Percentiles rank a stretch among this genome's conserved stretches.
Conservation (phyloP, 2,329 filamentous ascomycete genomes). For the Talaromyces sp. region DNA sequence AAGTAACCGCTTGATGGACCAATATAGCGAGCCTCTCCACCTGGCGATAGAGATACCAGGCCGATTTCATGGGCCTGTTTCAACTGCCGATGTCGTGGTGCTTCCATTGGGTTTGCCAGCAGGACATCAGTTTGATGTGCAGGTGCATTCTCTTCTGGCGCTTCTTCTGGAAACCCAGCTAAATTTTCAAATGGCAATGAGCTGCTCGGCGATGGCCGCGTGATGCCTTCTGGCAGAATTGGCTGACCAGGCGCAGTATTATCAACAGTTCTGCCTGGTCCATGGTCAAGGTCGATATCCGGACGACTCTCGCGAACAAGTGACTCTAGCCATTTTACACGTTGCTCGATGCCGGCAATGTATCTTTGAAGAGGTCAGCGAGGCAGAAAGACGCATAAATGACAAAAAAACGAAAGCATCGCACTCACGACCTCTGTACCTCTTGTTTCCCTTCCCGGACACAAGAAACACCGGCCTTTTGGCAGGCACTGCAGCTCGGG, state of each 20-base stretch:
- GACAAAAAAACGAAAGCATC: not conserved
- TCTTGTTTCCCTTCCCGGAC: constrained; percentile 42
- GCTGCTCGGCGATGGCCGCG: not conserved
- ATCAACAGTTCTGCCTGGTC: constrained; percentile 8
- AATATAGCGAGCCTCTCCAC: constrained; percentile 46
- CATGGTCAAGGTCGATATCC: constrained; percentile 34
- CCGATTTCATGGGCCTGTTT: constrained; percentile 47
- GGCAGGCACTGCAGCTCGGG: constrained; percentile 40
- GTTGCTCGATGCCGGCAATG: constrained; percentile 33
- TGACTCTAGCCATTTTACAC: constrained; percentile 44
- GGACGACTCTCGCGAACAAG: constrained; percentile 39
- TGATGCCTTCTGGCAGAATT: not conserved
- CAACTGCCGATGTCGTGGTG: constrained; percentile 11
- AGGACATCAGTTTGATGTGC: not conserved
- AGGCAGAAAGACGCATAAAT: not conserved
- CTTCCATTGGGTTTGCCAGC: not conserved
- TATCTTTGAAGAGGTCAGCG: constrained; percentile 17
- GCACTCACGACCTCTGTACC: constrained; percentile 36
- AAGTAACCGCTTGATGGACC: constrained; percentile 53
- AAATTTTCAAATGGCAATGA: not conserved
- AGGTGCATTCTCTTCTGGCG: not conserved
- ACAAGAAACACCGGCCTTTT: constrained; percentile 37
- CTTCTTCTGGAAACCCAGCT: not conserved
- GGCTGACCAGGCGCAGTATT: not conserved
- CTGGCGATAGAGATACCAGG: constrained; percentile 45